These are phyloP conservation scores for Paecilomyces formosus DNA, from an alignment of 2,329 filamentous ascomycete genomes.

Conservation along the genomic window DNA sequence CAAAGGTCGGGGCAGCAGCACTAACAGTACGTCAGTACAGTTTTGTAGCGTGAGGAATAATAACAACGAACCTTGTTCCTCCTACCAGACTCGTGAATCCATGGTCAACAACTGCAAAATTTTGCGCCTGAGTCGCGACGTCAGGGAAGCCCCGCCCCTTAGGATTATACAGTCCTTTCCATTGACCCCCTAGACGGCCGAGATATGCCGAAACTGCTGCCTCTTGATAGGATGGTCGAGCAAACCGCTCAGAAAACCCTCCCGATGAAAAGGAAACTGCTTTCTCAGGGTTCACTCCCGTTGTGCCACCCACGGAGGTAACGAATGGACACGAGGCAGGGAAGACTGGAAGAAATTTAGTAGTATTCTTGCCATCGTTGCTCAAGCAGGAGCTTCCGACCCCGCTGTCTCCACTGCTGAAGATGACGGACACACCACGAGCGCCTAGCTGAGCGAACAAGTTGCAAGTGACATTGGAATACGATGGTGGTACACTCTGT, in stretches of 20 bases:
- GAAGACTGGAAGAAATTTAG: slow-evolving; percentile 48
- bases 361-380: slow-evolving; percentile 48
- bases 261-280: slow-evolving; percentile 47
- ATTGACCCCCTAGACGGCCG: slow-evolving; percentile 30
- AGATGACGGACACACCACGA: slow-evolving; percentile 60
- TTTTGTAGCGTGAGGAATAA: background rate
- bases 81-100: slow-evolving; percentile 30
- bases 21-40: slow-evolving; percentile 14
- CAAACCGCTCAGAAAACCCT: slow-evolving; percentile 44
- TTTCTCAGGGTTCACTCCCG: slow-evolving; percentile 45
- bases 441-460: slow-evolving; percentile 58
- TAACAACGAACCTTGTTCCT: slow-evolving; percentile 37
- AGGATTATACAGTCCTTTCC: slow-evolving; percentile 41
- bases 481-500: slow-evolving; percentile 51
- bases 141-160: slow-evolving; percentile 56
- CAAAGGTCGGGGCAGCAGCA: slow-evolving; percentile 56
- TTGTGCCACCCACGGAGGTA: slow-evolving; percentile 55
- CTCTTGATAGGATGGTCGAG: slow-evolving; percentile 41
- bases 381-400: slow-evolving; percentile 48
- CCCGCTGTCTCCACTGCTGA: slow-evolving; percentile 57
- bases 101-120: slow-evolving; percentile 34
- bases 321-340: slow-evolving; percentile 56
- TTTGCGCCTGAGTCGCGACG: slow-evolving; percentile 49
- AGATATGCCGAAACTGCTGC: slow-evolving; percentile 39
- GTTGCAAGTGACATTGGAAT: slow-evolving; percentile 55